These are phyloP conservation scores for Filosporella fistucella DNA, from an alignment of 495 filamentous ascomycete genomes.

Conservation along the genomic window DNA sequence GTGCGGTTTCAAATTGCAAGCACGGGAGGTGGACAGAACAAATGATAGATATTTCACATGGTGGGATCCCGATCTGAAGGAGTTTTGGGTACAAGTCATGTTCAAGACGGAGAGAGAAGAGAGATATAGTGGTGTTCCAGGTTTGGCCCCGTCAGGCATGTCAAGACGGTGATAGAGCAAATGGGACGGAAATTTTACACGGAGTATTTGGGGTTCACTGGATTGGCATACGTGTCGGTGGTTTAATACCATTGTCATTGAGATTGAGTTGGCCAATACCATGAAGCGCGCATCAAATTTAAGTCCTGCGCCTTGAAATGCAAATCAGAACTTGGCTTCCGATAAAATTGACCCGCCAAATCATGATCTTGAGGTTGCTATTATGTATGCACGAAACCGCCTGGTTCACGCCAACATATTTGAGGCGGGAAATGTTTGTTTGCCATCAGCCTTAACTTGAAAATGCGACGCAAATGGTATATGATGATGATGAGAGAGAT, in stretches of 20 bases:
- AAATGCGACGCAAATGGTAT: too few relatives aligned
- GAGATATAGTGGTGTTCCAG: conserved; percentile 89
- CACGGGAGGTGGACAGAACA: conserved; percentile 85
- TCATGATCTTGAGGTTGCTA: too few relatives aligned
- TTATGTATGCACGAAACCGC: conserved; percentile 1
- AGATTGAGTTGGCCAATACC: background rate
- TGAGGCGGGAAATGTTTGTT: too few relatives aligned
- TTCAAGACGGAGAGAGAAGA: conserved; percentile 99
- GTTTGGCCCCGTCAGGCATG: conserved; percentile 58
- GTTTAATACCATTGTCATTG: background rate
- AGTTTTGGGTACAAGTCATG: conserved; percentile 98
- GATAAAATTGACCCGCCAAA: too few relatives aligned
- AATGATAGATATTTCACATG: conserved; percentile 87
- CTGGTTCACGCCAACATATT: too few relatives aligned
- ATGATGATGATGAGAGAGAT: too few relatives aligned
- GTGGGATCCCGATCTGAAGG: conserved; percentile 95
- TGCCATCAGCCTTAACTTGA: too few relatives aligned
- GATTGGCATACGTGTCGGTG: too few relatives aligned
- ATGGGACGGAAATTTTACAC: background rate
- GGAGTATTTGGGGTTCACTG: conserved; percentile 5
- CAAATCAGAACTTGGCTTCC: conserved; percentile 11
- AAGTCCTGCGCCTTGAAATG: conserved; percentile 18
- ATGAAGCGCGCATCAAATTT: conserved; percentile 3
- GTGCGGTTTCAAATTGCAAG: conserved; percentile 93
- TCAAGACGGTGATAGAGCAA: conserved; percentile 10